These are phyloP conservation scores for Tetradesmus obliquus DNA, from an alignment of 139 green algal species.

Conservation along the genomic window DNA sequence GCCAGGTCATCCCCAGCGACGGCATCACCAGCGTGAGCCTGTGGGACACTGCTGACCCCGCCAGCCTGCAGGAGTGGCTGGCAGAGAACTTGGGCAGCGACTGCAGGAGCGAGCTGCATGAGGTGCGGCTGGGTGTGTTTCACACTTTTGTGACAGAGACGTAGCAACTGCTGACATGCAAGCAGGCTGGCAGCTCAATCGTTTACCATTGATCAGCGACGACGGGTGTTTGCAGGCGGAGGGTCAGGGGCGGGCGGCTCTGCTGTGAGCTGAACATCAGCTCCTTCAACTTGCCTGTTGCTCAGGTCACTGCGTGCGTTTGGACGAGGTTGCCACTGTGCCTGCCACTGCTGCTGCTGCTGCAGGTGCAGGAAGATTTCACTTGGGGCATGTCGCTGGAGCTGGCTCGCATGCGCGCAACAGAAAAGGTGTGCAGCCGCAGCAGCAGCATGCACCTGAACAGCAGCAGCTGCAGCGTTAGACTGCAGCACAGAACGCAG, in stretches of 20 bases:
- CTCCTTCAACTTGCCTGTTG: neutral
- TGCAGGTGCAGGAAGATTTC: slow-evolving; percentile 72
- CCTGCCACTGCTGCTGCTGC: neutral
- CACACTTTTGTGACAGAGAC: neutral
- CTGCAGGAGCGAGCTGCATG: slow-evolving; percentile 42
- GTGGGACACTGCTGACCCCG: slow-evolving; percentile 64
- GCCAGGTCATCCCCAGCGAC: slow-evolving; percentile 64
- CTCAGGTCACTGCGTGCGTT: neutral
- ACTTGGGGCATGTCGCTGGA: slow-evolving; percentile 57
- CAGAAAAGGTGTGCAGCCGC: slow-evolving; percentile 53
- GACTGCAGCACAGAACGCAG: neutral
- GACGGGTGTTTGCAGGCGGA: neutral
- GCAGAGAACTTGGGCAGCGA: slow-evolving; percentile 60
- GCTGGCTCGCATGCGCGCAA: slow-evolving; percentile 52
- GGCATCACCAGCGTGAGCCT: slow-evolving; percentile 55
- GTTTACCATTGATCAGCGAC: too few species aligned
- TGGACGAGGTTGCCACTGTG: too few species aligned
- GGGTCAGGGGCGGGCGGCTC: too few species aligned
- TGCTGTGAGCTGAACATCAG: too few species aligned
- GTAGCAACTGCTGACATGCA: neutral
- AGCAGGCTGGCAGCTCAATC: too few species aligned
- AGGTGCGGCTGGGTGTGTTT: slow-evolving; percentile 43
- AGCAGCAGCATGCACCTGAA: neutral
- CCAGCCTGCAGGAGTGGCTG: slow-evolving; percentile 63
- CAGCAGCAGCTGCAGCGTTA: neutral